Conservation (phyloP, 2,329 filamentous ascomycete species). For the Fusarium dlaminii region DNA sequence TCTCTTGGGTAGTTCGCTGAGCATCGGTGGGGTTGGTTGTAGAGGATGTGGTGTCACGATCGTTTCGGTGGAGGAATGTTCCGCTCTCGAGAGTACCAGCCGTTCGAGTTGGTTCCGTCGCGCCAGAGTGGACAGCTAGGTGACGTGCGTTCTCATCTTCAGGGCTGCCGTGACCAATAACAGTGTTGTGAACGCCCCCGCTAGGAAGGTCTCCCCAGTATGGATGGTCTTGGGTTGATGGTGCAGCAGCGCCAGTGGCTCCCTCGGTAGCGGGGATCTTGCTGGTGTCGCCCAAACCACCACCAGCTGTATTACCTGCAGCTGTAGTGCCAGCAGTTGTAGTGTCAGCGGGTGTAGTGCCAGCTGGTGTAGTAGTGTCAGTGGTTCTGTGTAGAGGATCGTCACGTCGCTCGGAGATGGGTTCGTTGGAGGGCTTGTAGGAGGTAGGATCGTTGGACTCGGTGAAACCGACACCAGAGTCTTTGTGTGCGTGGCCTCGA, state of each 20-base stretch:
- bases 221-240: constrained; percentile 17
- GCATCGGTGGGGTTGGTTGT: neutral
- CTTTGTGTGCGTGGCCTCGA: constrained; percentile 25
- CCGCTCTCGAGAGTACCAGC: constrained; percentile 1
- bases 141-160: constrained; percentile 18
- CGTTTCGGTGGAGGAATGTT: neutral
- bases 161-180: constrained; percentile 23
- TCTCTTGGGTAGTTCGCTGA: neutral
- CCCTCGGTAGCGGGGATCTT: neutral
- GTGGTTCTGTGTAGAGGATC: neutral
- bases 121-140: neutral
- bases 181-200: constrained; percentile 14
- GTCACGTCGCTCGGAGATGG: neutral
- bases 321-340: neutral
- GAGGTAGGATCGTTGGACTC: neutral
- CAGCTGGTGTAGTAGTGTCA: neutral
- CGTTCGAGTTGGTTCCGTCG: neutral
- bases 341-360: neutral
- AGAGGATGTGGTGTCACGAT: neutral
- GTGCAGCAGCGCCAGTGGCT: neutral
- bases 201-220: constrained; percentile 35
- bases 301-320: neutral
- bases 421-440: neutral
- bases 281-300: neutral
- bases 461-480: constrained; percentile 23